Conservation (phyloP, 1,284 basidiomycete genomes). For the Amylostereum areolatum region DNA sequence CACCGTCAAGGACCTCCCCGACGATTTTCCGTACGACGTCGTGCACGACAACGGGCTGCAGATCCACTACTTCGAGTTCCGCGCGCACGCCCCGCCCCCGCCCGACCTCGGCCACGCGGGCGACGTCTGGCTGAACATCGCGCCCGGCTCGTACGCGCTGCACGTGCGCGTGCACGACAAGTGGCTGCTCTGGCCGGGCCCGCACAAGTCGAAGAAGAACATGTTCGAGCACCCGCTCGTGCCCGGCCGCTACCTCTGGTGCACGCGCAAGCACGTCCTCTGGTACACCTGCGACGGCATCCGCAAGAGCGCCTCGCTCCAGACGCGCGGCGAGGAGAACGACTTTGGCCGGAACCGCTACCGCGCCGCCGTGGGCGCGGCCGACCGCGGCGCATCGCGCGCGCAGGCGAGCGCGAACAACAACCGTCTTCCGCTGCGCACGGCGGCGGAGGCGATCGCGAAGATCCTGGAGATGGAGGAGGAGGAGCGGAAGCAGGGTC, state of each 20-base stretch:
- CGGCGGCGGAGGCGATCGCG: constrained; percentile 14
- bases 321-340: constrained; percentile 16
- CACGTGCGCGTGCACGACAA: constrained; percentile 9
- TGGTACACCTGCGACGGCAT: constrained; percentile 18
- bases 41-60: constrained; percentile 14
- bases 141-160: constrained; percentile 11
- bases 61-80: constrained; percentile 17
- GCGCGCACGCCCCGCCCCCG: constrained; percentile 13
- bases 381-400: constrained; percentile 9
- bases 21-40: constrained; percentile 15
- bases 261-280: constrained; percentile 15
- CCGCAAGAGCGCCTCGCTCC: constrained; percentile 15
- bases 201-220: constrained; percentile 16
- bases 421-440: constrained; percentile 12
- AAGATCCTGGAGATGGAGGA: constrained; percentile 15
- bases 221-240: constrained; percentile 17
- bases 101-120: constrained; percentile 12
- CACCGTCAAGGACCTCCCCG: constrained; percentile 13
- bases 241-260: constrained; percentile 16
- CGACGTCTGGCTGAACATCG: constrained; percentile 14
- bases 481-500: constrained; percentile 14
- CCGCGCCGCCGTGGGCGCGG: constrained; percentile 13
- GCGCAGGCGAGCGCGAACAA: constrained; percentile 1
- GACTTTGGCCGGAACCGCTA: constrained; percentile 14
- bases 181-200: constrained; percentile 15